A percentile compares a stretch with the other conserved stretches of the same genome.
phyloP scores from a whole-genome alignment of 805 yeast genomes.

The Wickerhamomyces xylosicus region DNA sequence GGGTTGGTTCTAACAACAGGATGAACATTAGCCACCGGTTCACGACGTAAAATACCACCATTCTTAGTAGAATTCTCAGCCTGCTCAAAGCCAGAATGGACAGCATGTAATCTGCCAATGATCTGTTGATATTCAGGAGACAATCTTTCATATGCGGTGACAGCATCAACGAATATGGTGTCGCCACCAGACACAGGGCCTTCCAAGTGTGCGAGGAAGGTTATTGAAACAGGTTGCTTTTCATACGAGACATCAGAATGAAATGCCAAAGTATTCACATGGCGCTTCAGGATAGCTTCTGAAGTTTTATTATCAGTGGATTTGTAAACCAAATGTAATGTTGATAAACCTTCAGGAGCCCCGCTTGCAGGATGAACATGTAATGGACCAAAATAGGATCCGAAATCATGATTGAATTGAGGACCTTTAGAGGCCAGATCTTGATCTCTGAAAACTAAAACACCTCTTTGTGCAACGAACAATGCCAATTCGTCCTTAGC shows the following conservation, averaged over 20 bases:
- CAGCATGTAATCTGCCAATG: conserved; percentile 43
- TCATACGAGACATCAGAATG: conserved; percentile 63
- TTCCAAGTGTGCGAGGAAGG: conserved; percentile 48
- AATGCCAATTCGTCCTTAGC: conserved; percentile 64
- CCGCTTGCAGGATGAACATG: conserved; percentile 70
- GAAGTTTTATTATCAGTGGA: neutral
- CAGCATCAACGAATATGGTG: conserved; percentile 50
- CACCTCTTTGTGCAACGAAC: conserved; percentile 55
- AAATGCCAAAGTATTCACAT: conserved; percentile 23
- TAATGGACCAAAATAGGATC: conserved; percentile 53
- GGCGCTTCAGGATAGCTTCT: neutral
- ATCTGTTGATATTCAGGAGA: conserved; percentile 47
- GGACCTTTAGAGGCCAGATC: conserved; percentile 49
- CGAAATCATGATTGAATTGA: conserved; percentile 35
- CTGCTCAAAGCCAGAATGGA: conserved; percentile 55
- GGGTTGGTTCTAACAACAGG: conserved; percentile 60
- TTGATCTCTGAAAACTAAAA: conserved; percentile 51
- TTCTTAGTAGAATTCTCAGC: conserved; percentile 33
- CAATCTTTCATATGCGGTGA: conserved; percentile 52
- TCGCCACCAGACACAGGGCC: conserved; percentile 51
- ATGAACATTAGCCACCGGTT: conserved; percentile 45
- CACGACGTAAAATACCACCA: conserved; percentile 51
- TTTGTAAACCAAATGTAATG: conserved; percentile 43
- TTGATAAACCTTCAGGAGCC: conserved; percentile 47
- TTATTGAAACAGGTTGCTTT: conserved; percentile 53